A percentile compares a stretch with the other conserved stretches of the same genome.
Evolutionary conservation across 768 basidiomycete species (phyloP).

Genomic region (Trametes coccinea): DNA sequence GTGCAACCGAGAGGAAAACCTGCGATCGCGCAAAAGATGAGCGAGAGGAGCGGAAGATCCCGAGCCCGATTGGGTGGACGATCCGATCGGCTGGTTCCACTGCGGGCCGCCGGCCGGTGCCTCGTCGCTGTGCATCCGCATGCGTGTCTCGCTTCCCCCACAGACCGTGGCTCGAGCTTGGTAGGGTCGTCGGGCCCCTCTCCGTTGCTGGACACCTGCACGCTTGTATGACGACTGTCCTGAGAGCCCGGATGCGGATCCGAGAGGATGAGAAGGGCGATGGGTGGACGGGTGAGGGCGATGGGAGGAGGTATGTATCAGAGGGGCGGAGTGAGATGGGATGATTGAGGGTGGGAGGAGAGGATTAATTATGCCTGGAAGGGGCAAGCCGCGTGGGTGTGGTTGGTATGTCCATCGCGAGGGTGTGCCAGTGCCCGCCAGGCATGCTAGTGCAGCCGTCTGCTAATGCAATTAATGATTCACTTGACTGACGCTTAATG

Average conservation of each 20-base stretch:
- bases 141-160: neutral
- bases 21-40: constrained; percentile 11
- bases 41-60: constrained; percentile 8
- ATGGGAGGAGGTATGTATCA: neutral
- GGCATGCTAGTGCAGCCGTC: neutral
- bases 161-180: neutral
- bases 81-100: constrained; percentile 1
- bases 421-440: too few relatives aligned
- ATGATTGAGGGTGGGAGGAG: too few relatives aligned
- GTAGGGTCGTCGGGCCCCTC: neutral
- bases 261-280: too few relatives aligned
- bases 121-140: neutral
- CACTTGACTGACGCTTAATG: too few relatives aligned
- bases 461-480: too few relatives aligned
- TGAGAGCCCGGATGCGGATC: too few relatives aligned
- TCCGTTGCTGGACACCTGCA: neutral
- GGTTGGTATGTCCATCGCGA: neutral
- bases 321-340: neutral
- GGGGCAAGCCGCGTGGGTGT: too few relatives aligned
- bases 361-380: too few relatives aligned
- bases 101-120: too few relatives aligned
- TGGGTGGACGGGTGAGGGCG: too few relatives aligned
- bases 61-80: constrained; percentile 10
- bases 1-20: neutral
- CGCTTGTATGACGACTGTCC: neutral